phyloP scores from a whole-genome alignment of 2,329 filamentous ascomycete species.

The Aspergillus luchuensis region DNA sequence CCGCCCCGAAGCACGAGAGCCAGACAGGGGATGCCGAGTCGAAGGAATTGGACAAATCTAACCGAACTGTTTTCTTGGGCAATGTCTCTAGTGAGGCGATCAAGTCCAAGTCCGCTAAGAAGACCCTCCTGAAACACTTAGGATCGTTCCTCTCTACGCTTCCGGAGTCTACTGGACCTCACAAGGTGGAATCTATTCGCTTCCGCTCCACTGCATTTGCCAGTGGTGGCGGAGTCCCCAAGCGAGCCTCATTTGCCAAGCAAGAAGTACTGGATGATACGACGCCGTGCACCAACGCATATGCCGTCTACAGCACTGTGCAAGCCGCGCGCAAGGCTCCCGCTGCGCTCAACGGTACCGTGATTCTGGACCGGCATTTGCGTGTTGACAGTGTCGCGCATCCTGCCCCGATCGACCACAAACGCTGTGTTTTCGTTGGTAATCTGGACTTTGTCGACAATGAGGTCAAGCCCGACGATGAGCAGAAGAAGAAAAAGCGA shows the following conservation, averaged over 20 bases:
- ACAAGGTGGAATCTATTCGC: constrained; percentile 85
- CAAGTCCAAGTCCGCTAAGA: constrained; percentile 77
- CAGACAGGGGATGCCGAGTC: constrained; percentile 39
- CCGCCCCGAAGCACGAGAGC: constrained; percentile 44
- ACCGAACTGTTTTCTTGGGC: constrained; percentile 86
- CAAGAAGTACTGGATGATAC: constrained; percentile 89
- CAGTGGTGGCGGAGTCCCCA: constrained; percentile 70
- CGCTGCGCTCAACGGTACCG: constrained; percentile 76
- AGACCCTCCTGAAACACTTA: constrained; percentile 74
- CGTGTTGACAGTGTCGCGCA: constrained; percentile 90
- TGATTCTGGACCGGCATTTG: constrained; percentile 83
- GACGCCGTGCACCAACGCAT: constrained; percentile 90
- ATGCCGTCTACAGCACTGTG: constrained; percentile 80
- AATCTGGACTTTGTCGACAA: constrained; percentile 97
- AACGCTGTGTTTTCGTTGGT: constrained; percentile 91
- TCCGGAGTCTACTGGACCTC: constrained; percentile 53
- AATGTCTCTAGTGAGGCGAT: constrained; percentile 87
- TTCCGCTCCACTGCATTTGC: constrained; percentile 93
- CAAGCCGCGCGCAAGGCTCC: constrained; percentile 75
- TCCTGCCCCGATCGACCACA: constrained; percentile 77
- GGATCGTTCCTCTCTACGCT: constrained; percentile 68
- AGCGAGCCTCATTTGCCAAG: constrained; percentile 91
- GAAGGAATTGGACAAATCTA: constrained; percentile 76
- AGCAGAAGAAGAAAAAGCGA: constrained; percentile 70
- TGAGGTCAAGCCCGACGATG: constrained; percentile 67